Percentiles rank a stretch among this genome's conserved stretches.
Conservation (phyloP, 148 eudicot genomes). For the Fagopyrum tataricum region DNA sequence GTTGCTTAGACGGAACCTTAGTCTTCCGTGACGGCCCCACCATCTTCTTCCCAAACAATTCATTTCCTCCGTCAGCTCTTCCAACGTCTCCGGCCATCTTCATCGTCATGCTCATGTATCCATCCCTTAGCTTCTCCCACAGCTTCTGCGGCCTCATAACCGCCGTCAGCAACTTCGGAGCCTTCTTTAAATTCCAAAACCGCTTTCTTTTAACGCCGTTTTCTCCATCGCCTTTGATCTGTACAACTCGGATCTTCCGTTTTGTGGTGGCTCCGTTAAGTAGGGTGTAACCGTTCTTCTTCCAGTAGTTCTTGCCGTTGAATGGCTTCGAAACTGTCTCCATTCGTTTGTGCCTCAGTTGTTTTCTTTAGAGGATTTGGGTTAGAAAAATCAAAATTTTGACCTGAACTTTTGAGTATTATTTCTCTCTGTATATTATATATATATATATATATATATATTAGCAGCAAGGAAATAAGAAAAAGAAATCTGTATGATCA, state of each 20-base stretch:
- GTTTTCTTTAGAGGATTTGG: background rate
- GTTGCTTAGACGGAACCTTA: background rate
- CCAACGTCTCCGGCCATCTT: slow-evolving; percentile 11
- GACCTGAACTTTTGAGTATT: no score
- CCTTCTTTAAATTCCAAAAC: slow-evolving; percentile 7
- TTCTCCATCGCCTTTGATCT: background rate
- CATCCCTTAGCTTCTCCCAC: background rate
- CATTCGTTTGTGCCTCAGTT: background rate
- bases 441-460: background rate
- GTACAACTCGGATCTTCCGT: slow-evolving; percentile 7
- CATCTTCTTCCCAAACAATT: background rate
- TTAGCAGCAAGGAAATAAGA: background rate
- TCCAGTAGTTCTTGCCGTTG: slow-evolving; percentile 13
- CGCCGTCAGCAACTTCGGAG: slow-evolving; percentile 7
- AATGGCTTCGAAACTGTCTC: background rate
- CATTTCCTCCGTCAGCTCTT: background rate
- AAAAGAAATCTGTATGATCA: no score
- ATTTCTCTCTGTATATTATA: no score
- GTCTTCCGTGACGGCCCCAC: background rate
- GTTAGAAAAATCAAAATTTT: no score
- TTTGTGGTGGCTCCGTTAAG: slow-evolving; percentile 11
- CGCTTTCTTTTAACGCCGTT: background rate
- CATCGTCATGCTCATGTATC: slow-evolving; percentile 7
- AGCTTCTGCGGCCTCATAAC: background rate
- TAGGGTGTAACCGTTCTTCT: slow-evolving; percentile 10